These are phyloP conservation scores for Saitozyma podzolica DNA, from an alignment of 768 basidiomycete genomes.

Conservation along the genomic window DNA sequence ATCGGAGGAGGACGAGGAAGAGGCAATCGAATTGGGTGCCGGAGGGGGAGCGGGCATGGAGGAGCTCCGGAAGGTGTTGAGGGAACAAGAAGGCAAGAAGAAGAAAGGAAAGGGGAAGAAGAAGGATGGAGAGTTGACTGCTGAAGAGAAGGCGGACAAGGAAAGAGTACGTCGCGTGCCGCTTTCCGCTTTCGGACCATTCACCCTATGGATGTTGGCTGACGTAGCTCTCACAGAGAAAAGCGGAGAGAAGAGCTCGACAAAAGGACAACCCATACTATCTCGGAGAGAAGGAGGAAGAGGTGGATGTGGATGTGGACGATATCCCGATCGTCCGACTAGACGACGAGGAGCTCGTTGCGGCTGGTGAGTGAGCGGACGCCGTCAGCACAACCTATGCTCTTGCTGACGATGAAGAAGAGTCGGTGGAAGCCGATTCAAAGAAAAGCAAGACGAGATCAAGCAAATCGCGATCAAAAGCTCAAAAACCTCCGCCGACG, in stretches of 20 bases:
- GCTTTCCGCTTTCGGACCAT: not conserved
- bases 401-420: not conserved
- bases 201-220: slow-evolving; percentile 1
- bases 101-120: slow-evolving; percentile 35
- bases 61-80: slow-evolving; percentile 41
- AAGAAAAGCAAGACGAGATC: not conserved
- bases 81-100: slow-evolving; percentile 51
- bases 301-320: slow-evolving; percentile 59
- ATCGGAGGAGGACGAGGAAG: slow-evolving; percentile 27
- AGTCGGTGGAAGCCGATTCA: not conserved
- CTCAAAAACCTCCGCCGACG: slow-evolving; percentile 9
- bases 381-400: not conserved
- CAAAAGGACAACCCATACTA: slow-evolving; percentile 89
- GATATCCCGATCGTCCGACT: slow-evolving; percentile 86
- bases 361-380: not conserved
- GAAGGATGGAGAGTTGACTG: slow-evolving; percentile 43
- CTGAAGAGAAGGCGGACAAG: slow-evolving; percentile 56
- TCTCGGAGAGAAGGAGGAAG: slow-evolving; percentile 55
- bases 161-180: slow-evolving; percentile 60
- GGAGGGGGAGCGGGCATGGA: slow-evolving; percentile 48
- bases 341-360: slow-evolving; percentile 55
- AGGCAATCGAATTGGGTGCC: slow-evolving; percentile 47
- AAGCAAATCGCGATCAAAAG: slow-evolving; percentile 14
- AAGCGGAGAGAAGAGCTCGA: slow-evolving; percentile 72
- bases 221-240: slow-evolving; percentile 43